phyloP scores from a whole-genome alignment of 2,329 filamentous ascomycete genomes.

The Blumeriella jaapii region DNA sequence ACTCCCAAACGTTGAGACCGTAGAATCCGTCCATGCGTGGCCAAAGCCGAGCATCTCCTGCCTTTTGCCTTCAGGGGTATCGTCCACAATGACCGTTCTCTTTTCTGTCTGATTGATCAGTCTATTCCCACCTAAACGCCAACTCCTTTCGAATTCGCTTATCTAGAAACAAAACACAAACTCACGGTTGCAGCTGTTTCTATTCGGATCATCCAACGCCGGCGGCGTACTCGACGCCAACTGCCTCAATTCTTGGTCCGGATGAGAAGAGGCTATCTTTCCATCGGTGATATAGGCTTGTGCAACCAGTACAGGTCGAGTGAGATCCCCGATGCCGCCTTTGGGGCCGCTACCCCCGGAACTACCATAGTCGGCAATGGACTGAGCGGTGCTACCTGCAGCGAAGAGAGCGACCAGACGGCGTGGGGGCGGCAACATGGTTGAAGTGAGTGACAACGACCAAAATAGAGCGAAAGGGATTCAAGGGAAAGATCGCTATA shows the following conservation, averaged over 20 bases:
- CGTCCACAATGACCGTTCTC: neutral
- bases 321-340: neutral
- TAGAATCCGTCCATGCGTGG: neutral
- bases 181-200: neutral
- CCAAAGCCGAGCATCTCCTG: neutral
- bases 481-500: too few species aligned
- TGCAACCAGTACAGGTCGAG: neutral
- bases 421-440: too few species aligned
- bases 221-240: neutral
- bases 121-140: too few species aligned
- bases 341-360: neutral
- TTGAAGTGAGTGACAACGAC: too few species aligned
- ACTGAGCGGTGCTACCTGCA: neutral
- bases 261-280: neutral
- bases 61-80: neutral
- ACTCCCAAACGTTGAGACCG: neutral
- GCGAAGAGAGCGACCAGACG: neutral
- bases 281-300: neutral
- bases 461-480: too few species aligned
- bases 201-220: neutral
- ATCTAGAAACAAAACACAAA: too few species aligned
- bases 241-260: neutral
- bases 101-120: too few species aligned
- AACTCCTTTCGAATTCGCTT: too few species aligned
- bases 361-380: neutral